phyloP scores from a whole-genome alignment of 139 green algal genomes.

The Spirogloea muscicola region DNA sequence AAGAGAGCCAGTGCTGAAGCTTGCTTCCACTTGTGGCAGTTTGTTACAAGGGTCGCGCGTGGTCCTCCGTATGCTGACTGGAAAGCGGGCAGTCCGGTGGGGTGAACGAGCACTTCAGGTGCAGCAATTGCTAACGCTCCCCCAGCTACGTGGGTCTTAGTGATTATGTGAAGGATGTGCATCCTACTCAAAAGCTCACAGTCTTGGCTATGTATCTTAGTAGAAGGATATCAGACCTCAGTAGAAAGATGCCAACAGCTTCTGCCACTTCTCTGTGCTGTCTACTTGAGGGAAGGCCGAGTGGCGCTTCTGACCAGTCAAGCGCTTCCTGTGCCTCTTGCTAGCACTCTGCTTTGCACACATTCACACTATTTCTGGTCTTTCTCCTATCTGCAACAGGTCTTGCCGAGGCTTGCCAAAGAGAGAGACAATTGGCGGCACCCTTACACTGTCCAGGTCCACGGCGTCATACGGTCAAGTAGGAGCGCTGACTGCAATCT shows the following conservation, averaged over 20 bases:
- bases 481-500: neutral
- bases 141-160: neutral
- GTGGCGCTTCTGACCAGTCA: too few relatives aligned
- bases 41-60: slow-evolving; percentile 12
- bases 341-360: too few relatives aligned
- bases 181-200: too few relatives aligned
- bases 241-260: too few relatives aligned
- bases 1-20: neutral
- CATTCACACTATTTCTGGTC: neutral
- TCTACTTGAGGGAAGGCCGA: too few relatives aligned
- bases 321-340: too few relatives aligned
- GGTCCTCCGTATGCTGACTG: slow-evolving; percentile 15
- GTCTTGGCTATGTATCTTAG: too few relatives aligned
- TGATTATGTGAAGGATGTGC: too few relatives aligned
- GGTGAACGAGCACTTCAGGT: slow-evolving; percentile 23
- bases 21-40: neutral
- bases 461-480: slow-evolving; percentile 17
- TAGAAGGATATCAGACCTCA: too few relatives aligned
- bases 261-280: too few relatives aligned
- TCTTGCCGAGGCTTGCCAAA: slow-evolving; percentile 18
- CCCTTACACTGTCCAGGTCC: slow-evolving; percentile 21
- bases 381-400: slow-evolving; percentile 5
- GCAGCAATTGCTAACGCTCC: neutral
- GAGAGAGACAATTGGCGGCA: slow-evolving; percentile 11
- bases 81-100: slow-evolving; percentile 8